Base-by-base conservation (phyloP, 805 yeast species). In the Kregervanrija pseudodelftensis region DNA sequence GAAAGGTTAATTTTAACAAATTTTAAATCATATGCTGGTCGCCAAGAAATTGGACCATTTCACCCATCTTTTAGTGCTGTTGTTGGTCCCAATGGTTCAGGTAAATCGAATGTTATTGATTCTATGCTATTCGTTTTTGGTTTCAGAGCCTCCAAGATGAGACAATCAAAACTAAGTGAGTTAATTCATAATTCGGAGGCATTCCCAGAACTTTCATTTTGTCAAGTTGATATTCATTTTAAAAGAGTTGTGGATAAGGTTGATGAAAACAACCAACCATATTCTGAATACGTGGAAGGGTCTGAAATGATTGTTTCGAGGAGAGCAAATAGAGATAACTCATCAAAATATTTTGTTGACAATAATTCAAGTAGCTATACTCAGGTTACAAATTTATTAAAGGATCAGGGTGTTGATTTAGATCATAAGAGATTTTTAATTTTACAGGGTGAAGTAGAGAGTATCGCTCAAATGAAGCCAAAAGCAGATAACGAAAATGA, bases 81-180 rank as follows among this genome's bases (percentile, higher is more conserved):
- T 10, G 97, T 93, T 11, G 99, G 99, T 0, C 99, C 99, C 5
- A 93, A 93, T 62, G 99, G 99, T 32, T 85, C 97, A 1, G 99
- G 99, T 8, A 93, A 93, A 66, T 85, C 96, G 36, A 93, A 93
- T 59, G 85, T 93, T 80, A 90, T 93, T 85, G 99, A 93, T 61
- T 97, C 99, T 33, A 84, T 93, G 39, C 83, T 96, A 15, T 93
- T 93, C 63, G 99, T 95, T 1, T 93, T 93, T 68, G 99, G 99
- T 0, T 93, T 93, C 66, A 72, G 98, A 47, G 98, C 99, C 0
- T 79, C 80, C 60, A 93, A 95, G 61, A 89, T 93, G 96, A 81
- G 99, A 58, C 99, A 93, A 55, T 85, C 91, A 1, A 91, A 89
- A 59, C 65, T 93, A n/a, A 80, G 93, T 2, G 96, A 90, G 46